Evolutionary conservation across 1,139 yeast species (phyloP).

Genomic region (Yamadazyma triangularis): DNA sequence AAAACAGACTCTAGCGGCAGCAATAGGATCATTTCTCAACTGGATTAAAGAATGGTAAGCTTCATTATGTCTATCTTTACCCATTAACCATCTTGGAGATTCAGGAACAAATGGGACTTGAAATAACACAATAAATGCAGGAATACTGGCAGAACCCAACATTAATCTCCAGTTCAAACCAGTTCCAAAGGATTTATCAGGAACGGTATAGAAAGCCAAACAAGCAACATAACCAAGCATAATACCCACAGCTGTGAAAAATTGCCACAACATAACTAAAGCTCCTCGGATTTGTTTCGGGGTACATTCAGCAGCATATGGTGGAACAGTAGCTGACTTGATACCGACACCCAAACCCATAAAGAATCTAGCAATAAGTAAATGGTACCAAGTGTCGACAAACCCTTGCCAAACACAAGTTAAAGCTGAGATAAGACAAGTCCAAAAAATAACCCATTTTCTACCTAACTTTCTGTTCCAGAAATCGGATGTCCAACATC

Average conservation of each 20-base stretch:
- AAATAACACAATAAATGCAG: conserved; percentile 59
- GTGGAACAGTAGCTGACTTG: conserved; percentile 78
- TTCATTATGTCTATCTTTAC: conserved; percentile 53
- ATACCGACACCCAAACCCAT: conserved; percentile 82
- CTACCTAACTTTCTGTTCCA: conserved; percentile 65
- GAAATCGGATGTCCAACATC: conserved; percentile 73
- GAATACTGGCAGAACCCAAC: conserved; percentile 75
- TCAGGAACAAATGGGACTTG: conserved; percentile 75
- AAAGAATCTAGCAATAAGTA: conserved; percentile 66
- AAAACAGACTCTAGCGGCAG: conserved; percentile 75
- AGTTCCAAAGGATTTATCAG: conserved; percentile 34
- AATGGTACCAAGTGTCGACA: conserved; percentile 69
- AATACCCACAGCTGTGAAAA: conserved; percentile 84
- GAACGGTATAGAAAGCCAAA: conserved; percentile 49
- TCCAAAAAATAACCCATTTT: conserved; percentile 67
- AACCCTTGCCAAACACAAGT: conserved; percentile 80
- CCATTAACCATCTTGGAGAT: conserved; percentile 79
- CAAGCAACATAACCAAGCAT: conserved; percentile 75
- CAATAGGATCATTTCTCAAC: conserved; percentile 49
- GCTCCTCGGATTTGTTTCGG: conserved; percentile 78
- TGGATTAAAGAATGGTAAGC: conserved; percentile 51
- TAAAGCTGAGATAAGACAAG: conserved; percentile 60
- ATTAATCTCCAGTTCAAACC: conserved; percentile 74
- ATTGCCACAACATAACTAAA: conserved; percentile 84
- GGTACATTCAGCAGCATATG: conserved; percentile 76